Conservation (phyloP, 495 filamentous ascomycete genomes). For the Podospora pseudopauciseta region DNA sequence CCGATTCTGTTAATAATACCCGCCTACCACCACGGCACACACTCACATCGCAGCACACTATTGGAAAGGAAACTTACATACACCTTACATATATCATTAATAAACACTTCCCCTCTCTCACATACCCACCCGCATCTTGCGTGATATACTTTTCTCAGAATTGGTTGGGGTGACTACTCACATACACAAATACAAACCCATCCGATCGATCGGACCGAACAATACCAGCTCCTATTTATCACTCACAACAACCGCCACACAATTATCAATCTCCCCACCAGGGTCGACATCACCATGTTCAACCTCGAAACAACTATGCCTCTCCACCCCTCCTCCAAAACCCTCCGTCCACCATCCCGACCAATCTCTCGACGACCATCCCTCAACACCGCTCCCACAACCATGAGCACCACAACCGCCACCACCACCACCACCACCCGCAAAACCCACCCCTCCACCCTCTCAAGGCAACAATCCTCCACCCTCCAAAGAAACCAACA, state of each 20-base stretch:
- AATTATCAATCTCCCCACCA: not conserved
- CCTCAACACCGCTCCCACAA: not conserved
- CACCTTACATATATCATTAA: not conserved
- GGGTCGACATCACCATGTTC: not conserved
- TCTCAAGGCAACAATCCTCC: not conserved
- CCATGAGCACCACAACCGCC: not conserved
- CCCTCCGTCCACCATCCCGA: not conserved
- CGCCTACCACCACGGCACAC: not conserved
- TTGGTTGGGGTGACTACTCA: not conserved
- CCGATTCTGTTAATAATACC: not conserved
- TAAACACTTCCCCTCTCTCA: not conserved
- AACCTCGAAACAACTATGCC: not conserved
- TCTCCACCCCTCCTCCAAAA: not conserved
- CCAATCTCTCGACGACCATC: conserved; percentile 1
- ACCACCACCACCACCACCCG: not conserved
- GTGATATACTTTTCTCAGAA: not conserved
- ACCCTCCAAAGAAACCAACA: not conserved
- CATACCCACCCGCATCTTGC: not conserved
- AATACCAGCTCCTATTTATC: not conserved
- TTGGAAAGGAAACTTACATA: not conserved
- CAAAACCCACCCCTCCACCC: not conserved
- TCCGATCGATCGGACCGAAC: too few species aligned
- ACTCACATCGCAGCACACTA: not conserved
- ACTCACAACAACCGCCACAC: not conserved
- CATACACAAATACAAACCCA: not conserved